Evolutionary conservation across 345 rosid species (phyloP).

Genomic region (Brassica napus): DNA sequence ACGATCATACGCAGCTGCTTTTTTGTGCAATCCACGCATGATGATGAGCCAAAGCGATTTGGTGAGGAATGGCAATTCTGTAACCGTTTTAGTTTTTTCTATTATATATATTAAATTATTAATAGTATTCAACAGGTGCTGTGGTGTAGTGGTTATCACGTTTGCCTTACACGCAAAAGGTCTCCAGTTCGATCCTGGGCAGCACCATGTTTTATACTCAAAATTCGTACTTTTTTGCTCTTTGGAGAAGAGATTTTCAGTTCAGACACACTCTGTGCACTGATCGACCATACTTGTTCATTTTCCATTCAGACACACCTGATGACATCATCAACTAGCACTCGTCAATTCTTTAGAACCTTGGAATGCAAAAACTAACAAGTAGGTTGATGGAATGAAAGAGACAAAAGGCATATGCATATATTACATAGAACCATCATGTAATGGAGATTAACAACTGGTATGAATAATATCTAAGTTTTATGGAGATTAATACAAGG

Average conservation of each 20-base stretch:
- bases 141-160: slow-evolving; percentile 45
- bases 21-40: no score
- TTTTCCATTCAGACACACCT: background rate
- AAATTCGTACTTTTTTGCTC: background rate
- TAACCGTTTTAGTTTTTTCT: no score
- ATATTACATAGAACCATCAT: background rate
- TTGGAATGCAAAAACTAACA: background rate
- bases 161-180: slow-evolving; percentile 40
- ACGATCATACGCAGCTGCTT: no score
- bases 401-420: background rate
- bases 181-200: slow-evolving; percentile 40
- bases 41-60: no score
- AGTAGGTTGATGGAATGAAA: background rate
- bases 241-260: background rate
- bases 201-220: background rate
- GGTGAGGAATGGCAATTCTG: no score
- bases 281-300: no score
- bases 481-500: background rate
- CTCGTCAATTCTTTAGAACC: background rate
- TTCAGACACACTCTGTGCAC: background rate
- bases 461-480: background rate
- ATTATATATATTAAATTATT: no score
- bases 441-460: background rate
- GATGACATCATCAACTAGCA: background rate
- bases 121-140: slow-evolving; percentile 6